Evolutionary conservation across 768 basidiomycete species (phyloP).

Genomic region (Phaeolepiota aurea): DNA sequence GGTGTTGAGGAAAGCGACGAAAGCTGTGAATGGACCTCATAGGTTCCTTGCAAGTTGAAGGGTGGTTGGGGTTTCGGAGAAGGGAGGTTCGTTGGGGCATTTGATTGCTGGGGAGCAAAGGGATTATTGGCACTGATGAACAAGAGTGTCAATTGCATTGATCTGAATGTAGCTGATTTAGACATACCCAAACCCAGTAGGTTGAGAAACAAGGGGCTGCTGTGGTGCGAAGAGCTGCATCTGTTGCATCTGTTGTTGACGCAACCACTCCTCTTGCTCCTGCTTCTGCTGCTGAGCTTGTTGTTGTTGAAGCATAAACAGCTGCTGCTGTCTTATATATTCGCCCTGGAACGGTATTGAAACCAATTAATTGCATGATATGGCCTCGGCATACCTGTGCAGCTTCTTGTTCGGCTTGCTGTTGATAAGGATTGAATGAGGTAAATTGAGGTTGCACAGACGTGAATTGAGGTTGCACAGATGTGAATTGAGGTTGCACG

Average conservation of each 20-base stretch:
- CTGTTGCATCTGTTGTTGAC: constrained; percentile 43
- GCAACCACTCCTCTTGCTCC: constrained; percentile 44
- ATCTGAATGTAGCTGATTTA: background rate
- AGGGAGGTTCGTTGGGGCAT: constrained; percentile 18
- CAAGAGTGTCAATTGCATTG: constrained; percentile 11
- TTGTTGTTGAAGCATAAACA: constrained; percentile 48
- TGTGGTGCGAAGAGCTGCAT: constrained; percentile 38
- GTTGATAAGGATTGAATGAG: constrained; percentile 90
- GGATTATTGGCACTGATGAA: constrained; percentile 87
- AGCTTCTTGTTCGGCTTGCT: constrained; percentile 87
- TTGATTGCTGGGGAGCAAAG: constrained; percentile 54
- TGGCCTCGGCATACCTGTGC: constrained; percentile 39
- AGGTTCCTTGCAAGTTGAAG: constrained; percentile 69
- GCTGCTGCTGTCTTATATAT: constrained; percentile 67
- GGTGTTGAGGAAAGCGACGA: constrained; percentile 31
- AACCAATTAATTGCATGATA: no score
- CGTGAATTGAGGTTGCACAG: constrained; percentile 76
- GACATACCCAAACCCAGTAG: constrained; percentile 70
- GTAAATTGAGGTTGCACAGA: constrained; percentile 79
- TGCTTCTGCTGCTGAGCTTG: constrained; percentile 48
- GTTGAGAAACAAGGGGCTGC: constrained; percentile 42
- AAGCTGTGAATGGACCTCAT: constrained; percentile 43
- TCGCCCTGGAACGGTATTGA: constrained; percentile 49
- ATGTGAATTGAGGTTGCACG: constrained; percentile 46
- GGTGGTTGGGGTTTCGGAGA: constrained; percentile 30